Evolutionary conservation across 441 rosid genomes (phyloP), one percentile per base, ranked within the genome.

Genomic region (Bocquillonia castaneifolia): DNA sequence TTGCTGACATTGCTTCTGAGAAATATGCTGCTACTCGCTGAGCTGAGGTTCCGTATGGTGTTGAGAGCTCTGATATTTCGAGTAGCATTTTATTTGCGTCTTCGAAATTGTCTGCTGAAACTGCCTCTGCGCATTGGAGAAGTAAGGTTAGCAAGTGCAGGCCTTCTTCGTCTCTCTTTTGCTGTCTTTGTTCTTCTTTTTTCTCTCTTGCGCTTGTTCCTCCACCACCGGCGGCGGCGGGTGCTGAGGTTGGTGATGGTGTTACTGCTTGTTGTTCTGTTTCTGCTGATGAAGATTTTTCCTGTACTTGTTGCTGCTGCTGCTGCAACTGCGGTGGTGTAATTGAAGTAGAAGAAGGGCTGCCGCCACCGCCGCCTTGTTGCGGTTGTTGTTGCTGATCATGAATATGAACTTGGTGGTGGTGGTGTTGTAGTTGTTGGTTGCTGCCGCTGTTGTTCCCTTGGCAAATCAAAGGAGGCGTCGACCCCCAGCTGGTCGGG

Each of bases 21-120:
- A 94, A 94, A 76, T 91, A 94, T 0, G 97, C 97, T 0, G 99
- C 99, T 42, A 94, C 99, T 3, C 99, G 78, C 82, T 94, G 97
- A 1, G 99, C 97, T 0, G 96, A 89, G 5, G 99, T 94, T 3
- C 99, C 99, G 44, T 79, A 94, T 0, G 99, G 97, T 23, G 99
- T 89, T 0, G 99, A 90, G 22, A 91, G 84, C 37, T 94, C 87
- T 39, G 97, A 88, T 56, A 94, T 89, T 76, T 94, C 99, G 6
- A 88, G 83, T 31, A 94, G 86, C 88, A 94, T 88, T 67, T 81
- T 82, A 72, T 88, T 94, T 3, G 99, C 97, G 63, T 91, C 99
- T 55, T 90, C 96, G 40, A 89, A 84, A 67, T 88, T 84, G 58
- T 94, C 92, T 0, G 88, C 91, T 1, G 99, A 87, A 64, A 94